Evolutionary conservation across 345 rosid species (phyloP).

Genomic region (Hirschfeldia incana): DNA sequence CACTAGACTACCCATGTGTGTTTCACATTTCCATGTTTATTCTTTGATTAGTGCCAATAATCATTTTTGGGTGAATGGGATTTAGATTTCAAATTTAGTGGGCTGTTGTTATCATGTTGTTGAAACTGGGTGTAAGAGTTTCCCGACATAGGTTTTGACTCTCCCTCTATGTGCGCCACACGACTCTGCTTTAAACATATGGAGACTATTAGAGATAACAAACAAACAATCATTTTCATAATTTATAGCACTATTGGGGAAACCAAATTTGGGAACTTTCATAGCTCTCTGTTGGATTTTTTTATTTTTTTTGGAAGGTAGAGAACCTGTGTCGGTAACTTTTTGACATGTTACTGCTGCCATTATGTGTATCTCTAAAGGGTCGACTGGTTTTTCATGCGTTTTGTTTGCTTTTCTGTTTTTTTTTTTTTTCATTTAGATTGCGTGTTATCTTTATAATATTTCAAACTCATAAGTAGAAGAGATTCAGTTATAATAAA

Average conservation of each 20-base stretch:
- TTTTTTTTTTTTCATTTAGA: neutral
- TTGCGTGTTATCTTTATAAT: neutral
- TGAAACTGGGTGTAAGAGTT: constrained; percentile 16
- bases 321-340: constrained; percentile 27
- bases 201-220: neutral
- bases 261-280: constrained; percentile 32
- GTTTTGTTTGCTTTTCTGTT: neutral
- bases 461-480: neutral
- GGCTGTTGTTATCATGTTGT: constrained; percentile 30
- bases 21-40: neutral
- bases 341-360: constrained; percentile 19
- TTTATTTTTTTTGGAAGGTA: constrained; percentile 21
- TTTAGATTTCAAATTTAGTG: constrained; percentile 32
- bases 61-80: constrained; percentile 14
- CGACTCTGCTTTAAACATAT: constrained; percentile 20
- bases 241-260: constrained; percentile 21
- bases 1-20: too few species aligned
- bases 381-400: neutral
- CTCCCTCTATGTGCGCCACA: constrained; percentile 12
- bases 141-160: constrained; percentile 43
- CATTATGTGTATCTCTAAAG: neutral
- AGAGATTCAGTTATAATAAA: neutral
- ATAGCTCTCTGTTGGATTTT: constrained; percentile 22
- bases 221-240: constrained; percentile 34
- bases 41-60: neutral